Evolutionary conservation across 2,329 filamentous ascomycete genomes (phyloP).

Genomic region (Alternaria sp.): DNA sequence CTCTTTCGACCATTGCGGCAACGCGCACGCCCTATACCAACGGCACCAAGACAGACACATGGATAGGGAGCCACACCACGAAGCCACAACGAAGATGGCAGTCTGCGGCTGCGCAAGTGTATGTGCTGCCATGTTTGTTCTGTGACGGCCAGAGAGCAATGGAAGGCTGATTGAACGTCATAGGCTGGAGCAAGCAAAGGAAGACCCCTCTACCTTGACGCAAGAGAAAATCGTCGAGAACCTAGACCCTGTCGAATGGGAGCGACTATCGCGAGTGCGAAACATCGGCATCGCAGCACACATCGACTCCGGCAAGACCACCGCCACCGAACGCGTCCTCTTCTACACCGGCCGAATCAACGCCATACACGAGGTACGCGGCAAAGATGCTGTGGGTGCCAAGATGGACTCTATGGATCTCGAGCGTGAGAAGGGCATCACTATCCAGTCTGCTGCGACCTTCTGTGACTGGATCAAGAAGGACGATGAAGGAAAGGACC

Average conservation of each 20-base stretch:
- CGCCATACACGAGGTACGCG: slow-evolving; percentile 94
- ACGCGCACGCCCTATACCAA: slow-evolving; percentile 36
- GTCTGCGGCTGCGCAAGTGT: slow-evolving; percentile 48
- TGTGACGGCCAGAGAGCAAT: slow-evolving; percentile 6
- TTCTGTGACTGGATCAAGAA: slow-evolving; percentile 97
- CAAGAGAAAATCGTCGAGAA: slow-evolving; percentile 77
- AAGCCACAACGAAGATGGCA: slow-evolving; percentile 44
- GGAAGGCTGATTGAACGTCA: slow-evolving; percentile 26
- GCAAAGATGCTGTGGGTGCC: slow-evolving; percentile 91
- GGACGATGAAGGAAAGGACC: slow-evolving; percentile 72
- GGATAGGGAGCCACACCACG: slow-evolving; percentile 33
- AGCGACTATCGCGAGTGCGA: slow-evolving; percentile 79
- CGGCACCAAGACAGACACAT: slow-evolving; percentile 38
- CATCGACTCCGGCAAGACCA: slow-evolving; percentile 98
- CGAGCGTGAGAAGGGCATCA: slow-evolving; percentile 97
- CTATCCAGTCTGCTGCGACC: slow-evolving; percentile 96
- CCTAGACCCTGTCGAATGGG: slow-evolving; percentile 78
- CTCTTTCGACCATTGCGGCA: slow-evolving; percentile 42
- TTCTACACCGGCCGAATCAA: slow-evolving; percentile 99
- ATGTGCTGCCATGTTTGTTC: slow-evolving; percentile 21
- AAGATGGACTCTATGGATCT: slow-evolving; percentile 99
- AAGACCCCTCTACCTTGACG: slow-evolving; percentile 63
- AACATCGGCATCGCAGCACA: slow-evolving; percentile 99
- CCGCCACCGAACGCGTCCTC: slow-evolving; percentile 91
- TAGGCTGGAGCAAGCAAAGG: slow-evolving; percentile 61